Evolutionary conservation across 176 grass and related monocot species (phyloP), one percentile per base, ranked within the genome.

Genomic region (Puya raimondii): DNA sequence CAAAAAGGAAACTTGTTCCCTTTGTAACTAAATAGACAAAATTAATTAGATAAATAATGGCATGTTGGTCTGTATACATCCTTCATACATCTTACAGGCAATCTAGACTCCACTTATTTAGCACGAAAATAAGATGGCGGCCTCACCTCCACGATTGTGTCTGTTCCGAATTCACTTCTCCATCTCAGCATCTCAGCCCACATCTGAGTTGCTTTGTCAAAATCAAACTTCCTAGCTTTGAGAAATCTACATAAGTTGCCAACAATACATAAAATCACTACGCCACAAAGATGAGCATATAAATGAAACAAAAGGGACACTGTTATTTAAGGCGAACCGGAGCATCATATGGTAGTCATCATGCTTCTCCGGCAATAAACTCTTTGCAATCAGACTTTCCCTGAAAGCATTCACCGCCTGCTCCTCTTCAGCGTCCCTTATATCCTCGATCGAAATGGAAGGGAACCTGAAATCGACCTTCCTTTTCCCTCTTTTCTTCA

Each of bases 301-400:
- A 11, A 47, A 51, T 3, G 65, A 3, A n/a, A 9, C 27, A 63
- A 29, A 26, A 2, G n/a, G 47, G 50, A 67, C 18, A 42, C 33
- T 7, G 33, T 42, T 42, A 67, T 15, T 23, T 64, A 17, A 49
- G 26, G 53, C 25, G 29, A 85, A 97, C 89, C 95, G 90, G 29
- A 99, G 90, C 80, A 99, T 82, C 77, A 85, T 91, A 70, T 94
- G 90, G 72, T 99, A 99, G 72, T 94, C 90, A 68, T 99, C 90
- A 59, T 94, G 85, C 61, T 82, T 99, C 23, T 94, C 95, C 3
- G 95, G 75, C 52, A 94, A 80, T 67, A 99, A 72, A 49, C 84
- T 74, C 11, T 86, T 84, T 11, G 88, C 63, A 48, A 74, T 73
- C 54, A 99, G 90, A 0, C 76, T 84, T 48, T 94, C 90, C 9